Percentiles rank a stretch among this genome's conserved stretches.
phyloP scores from a whole-genome alignment of 2,329 filamentous ascomycete genomes.

The Whalleya microplaca region DNA sequence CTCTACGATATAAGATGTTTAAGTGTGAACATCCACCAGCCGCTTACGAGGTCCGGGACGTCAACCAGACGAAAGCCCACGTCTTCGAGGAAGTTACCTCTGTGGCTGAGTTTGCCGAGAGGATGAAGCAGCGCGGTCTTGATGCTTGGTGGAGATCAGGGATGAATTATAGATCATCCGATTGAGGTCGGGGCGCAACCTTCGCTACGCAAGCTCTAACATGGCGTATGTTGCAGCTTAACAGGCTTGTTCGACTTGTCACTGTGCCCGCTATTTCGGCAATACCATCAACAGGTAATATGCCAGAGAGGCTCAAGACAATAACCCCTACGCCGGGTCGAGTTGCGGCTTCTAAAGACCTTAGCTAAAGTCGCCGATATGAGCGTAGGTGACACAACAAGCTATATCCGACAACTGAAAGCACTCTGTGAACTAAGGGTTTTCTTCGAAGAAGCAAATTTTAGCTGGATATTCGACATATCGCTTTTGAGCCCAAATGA shows the following conservation, averaged over 20 bases:
- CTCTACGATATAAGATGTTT: constrained; percentile 73
- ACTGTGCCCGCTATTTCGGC: too few relatives aligned
- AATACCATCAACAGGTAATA: too few relatives aligned
- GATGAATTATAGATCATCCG: constrained; percentile 57
- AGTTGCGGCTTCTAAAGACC: too few relatives aligned
- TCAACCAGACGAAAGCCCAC: constrained; percentile 4
- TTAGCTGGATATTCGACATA: too few relatives aligned
- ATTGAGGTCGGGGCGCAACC: not conserved
- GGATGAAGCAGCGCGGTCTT: constrained; percentile 64
- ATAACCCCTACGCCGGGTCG: too few relatives aligned
- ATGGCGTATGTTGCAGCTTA: not conserved
- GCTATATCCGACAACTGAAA: too few relatives aligned
- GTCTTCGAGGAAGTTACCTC: constrained; percentile 62
- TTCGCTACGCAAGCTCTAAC: not conserved
- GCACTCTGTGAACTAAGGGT: too few relatives aligned
- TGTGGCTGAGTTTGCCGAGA: constrained; percentile 65
- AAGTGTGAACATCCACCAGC: constrained; percentile 62
- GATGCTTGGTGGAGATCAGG: constrained; percentile 68
- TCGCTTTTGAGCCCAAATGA: not conserved
- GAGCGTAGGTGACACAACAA: too few relatives aligned
- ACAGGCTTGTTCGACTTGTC: not conserved
- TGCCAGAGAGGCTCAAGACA: too few relatives aligned
- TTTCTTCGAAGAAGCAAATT: too few relatives aligned
- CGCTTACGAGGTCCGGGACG: constrained; percentile 8
- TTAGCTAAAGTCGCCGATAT: too few relatives aligned